Base-by-base conservation (phyloP, 768 basidiomycete genomes). In the Dendrothele bispora region DNA sequence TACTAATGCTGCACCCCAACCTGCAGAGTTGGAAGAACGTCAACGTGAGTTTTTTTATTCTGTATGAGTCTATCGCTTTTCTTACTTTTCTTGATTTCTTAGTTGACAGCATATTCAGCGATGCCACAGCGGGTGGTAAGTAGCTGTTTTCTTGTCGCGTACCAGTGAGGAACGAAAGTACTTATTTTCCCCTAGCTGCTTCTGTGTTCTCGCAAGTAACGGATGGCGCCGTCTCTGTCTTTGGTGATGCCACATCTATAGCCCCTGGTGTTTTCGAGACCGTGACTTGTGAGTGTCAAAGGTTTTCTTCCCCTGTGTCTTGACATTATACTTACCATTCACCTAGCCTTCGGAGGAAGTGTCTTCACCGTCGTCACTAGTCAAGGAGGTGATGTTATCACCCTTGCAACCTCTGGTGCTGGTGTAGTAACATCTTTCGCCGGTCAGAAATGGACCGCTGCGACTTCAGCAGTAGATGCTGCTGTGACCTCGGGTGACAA, bases 371-470 rank as follows among this genome's bases (percentile, higher is more conserved):
- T 74, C 39, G 57, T 74, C 21, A 69, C 66, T 8, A 69, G 67
- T 25, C 62, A 54, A n/a, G 75, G 70, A 6, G 73, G 72, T n/a
- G 50, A 63, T 32, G 74, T 70, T 2, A 56, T 73, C 48, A 76
- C 73, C 2, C 62, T 77, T 18, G 71, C 71, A 14, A 46, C 55
- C 6, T 58, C 61, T 42, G 65, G 64, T 27, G 61, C 50, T 4
- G 68, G 67, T 3, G 55, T 60, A 8, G 53, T 59, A 15, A 74
- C 72, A 24, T 62, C 66, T n/a, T 65, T 68, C 50, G 70, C 60
- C 11, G 73, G 73, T 27, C 60, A 63, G 3, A 54, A 60, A n/a
- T 69, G 64, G 59, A 70, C 64, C 15, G 64, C 60, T 8, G 56
- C 64, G 3, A 59, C 57, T 37, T 53, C 35, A 14, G 40, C 32